Evolutionary conservation across 495 filamentous ascomycete genomes (phyloP).

Genomic region (Lichenothelia convexa): DNA sequence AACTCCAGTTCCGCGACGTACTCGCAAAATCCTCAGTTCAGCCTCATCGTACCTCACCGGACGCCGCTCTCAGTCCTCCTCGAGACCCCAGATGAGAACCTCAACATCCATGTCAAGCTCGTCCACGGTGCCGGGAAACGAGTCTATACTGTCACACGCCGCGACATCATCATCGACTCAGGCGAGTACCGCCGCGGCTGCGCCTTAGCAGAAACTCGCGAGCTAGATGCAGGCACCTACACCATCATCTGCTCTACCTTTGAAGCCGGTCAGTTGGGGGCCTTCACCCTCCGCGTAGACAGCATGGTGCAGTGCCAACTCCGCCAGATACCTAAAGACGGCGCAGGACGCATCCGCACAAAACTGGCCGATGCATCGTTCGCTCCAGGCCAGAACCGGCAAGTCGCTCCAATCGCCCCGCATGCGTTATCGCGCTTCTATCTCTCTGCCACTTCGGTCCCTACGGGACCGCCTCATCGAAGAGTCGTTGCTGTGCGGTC

Average conservation of each 20-base stretch:
- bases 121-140: constrained; percentile 59
- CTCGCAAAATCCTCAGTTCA: constrained; percentile 70
- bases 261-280: constrained; percentile 52
- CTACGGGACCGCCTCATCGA: constrained; percentile 16
- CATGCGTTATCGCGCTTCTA: constrained; percentile 7
- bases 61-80: constrained; percentile 54
- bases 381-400: constrained; percentile 5
- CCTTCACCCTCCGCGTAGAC: constrained; percentile 56
- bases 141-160: constrained; percentile 42
- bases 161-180: constrained; percentile 62
- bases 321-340: constrained; percentile 39
- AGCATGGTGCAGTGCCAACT: constrained; percentile 36
- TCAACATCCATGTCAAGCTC: constrained; percentile 70
- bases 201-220: constrained; percentile 41
- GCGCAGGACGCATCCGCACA: constrained; percentile 40
- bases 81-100: constrained; percentile 33
- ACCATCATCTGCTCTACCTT: constrained; percentile 81
- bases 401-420: constrained; percentile 15
- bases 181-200: constrained; percentile 72
- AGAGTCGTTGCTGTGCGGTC: constrained; percentile 25
- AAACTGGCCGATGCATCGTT: constrained; percentile 14
- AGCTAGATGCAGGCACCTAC: constrained; percentile 50
- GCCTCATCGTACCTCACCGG: constrained; percentile 34
- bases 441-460: constrained; percentile 12
- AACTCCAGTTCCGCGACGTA: constrained; percentile 60